These are phyloP conservation scores for Pestalotiopsis sp. DNA, from an alignment of 2,329 filamentous ascomycete species.

Conservation along the genomic window DNA sequence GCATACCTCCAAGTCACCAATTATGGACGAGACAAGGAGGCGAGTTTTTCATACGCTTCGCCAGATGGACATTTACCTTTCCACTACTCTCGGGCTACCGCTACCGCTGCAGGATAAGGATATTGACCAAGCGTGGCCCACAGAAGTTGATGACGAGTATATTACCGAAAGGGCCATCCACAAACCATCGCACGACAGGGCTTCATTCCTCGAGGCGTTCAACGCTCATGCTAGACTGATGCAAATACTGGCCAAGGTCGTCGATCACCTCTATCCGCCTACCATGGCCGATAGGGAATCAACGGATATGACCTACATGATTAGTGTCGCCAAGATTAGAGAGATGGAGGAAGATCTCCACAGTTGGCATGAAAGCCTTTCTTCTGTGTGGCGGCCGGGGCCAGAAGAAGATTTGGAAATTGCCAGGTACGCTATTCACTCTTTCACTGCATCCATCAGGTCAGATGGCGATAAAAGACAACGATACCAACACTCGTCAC, in stretches of 20 bases:
- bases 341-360: constrained; percentile 64
- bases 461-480: no score
- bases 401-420: constrained; percentile 72
- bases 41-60: constrained; percentile 67
- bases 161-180: constrained; percentile 59
- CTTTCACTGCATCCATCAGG: no score
- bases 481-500: no score
- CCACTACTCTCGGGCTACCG: constrained; percentile 64
- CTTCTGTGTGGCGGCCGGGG: constrained; percentile 74
- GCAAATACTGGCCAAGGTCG: constrained; percentile 60
- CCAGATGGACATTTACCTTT: constrained; percentile 69
- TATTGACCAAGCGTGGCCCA: constrained; percentile 63
- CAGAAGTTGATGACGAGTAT: constrained; percentile 66
- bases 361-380: constrained; percentile 66
- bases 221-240: constrained; percentile 65
- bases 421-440: constrained; percentile 59
- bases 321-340: constrained; percentile 61
- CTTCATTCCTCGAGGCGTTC: constrained; percentile 61
- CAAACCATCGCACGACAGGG: constrained; percentile 51
- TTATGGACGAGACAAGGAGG: constrained; percentile 62
- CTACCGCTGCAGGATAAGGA: constrained; percentile 62
- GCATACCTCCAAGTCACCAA: constrained; percentile 59
- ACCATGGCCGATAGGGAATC: constrained; percentile 50
- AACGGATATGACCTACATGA: constrained; percentile 52
- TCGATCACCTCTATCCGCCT: constrained; percentile 64